Evolutionary conservation across 1,284 basidiomycete genomes (phyloP), one percentile per base, ranked within the genome.

Genomic region (Hemileia vastatrix): DNA sequence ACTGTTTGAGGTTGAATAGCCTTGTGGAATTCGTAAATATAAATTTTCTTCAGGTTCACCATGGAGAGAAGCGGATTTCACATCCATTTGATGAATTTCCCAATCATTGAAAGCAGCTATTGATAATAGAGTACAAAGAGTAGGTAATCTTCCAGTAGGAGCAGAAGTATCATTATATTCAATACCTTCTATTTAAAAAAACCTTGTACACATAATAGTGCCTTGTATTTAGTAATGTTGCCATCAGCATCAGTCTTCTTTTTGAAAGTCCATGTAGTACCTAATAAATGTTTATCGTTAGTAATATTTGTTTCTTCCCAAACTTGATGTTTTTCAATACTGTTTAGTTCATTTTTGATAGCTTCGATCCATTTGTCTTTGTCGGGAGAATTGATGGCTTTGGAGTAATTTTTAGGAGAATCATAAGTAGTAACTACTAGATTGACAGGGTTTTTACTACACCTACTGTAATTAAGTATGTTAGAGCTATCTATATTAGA

Each of bases 51-150:
- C 19, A 9, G 54, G 54, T 11, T 6, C 27, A 4, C 40, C 54
- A 45, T 56, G 44, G 6, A 56, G 40, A 18, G 47, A 56, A 2
- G 54, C 40, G 4, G 15, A 43, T 13, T 24, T 9, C 8, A 44
- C n/a, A 44, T 56, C 54, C 54, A 56, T 56, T n/a, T 56, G 33
- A n/a, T 45, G 13, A 15, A 56, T 24, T 13, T 54, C 53, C 4
- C 11, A 40, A n/a, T 54, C 53, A 13, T 36, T n/a, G 6, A 54
- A 2, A 4, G 32, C 32, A 4, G 53, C 53, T 11, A 54, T 3
- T 4, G 27, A 19, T 4, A 32, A 33, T n/a, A 54, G 5, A 2
- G 18, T 36, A 9, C 19, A n/a, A 33, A 54, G 33, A 18, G 27
- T 40, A n/a, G 15, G 31, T n/a, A 36, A 13, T n/a, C 32, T 2